A percentile compares a stretch with the other conserved stretches of the same genome.
These are phyloP conservation scores for Alternaria conjuncta DNA, from an alignment of 2,329 filamentous ascomycete species.

Conservation along the genomic window DNA sequence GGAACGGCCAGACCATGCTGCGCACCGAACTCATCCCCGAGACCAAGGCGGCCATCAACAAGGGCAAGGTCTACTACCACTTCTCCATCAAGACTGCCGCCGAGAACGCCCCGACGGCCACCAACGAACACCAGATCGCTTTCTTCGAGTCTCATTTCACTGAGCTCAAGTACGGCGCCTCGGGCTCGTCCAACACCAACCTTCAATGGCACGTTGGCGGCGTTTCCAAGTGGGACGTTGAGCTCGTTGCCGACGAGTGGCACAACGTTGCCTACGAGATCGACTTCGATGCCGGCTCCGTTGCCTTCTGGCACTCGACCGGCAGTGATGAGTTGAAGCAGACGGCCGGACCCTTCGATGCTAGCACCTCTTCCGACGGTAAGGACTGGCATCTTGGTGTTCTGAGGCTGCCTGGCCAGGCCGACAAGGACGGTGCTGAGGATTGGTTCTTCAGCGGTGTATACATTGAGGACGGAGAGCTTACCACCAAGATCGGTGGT, in stretches of 20 bases:
- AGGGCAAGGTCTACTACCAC: conserved; percentile 73
- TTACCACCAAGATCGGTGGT: conserved; percentile 38
- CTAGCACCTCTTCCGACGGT: conserved; percentile 68
- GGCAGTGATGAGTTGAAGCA: conserved; percentile 64
- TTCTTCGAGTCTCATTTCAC: conserved; percentile 76
- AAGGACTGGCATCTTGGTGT: conserved; percentile 76
- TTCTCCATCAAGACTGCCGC: conserved; percentile 68
- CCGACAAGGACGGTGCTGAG: conserved; percentile 60
- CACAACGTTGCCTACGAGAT: conserved; percentile 80
- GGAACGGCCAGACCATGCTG: conserved; percentile 74
- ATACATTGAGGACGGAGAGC: conserved; percentile 68
- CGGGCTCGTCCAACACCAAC: conserved; percentile 57
- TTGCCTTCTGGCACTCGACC: conserved; percentile 74
- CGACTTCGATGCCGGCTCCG: conserved; percentile 66
- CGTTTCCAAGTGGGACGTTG: conserved; percentile 66
- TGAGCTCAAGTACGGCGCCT: conserved; percentile 70
- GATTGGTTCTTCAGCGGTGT: conserved; percentile 77
- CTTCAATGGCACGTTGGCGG: conserved; percentile 70
- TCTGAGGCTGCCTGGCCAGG: conserved; percentile 67
- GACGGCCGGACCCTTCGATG: conserved; percentile 66
- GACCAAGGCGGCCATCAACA: conserved; percentile 68
- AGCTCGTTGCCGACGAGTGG: conserved; percentile 69
- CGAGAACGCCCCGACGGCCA: conserved; percentile 65
- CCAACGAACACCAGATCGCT: conserved; percentile 70
- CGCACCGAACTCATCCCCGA: conserved; percentile 77